Base-by-base conservation (phyloP, 2,329 filamentous ascomycete genomes). In the Xylaria sp. region DNA sequence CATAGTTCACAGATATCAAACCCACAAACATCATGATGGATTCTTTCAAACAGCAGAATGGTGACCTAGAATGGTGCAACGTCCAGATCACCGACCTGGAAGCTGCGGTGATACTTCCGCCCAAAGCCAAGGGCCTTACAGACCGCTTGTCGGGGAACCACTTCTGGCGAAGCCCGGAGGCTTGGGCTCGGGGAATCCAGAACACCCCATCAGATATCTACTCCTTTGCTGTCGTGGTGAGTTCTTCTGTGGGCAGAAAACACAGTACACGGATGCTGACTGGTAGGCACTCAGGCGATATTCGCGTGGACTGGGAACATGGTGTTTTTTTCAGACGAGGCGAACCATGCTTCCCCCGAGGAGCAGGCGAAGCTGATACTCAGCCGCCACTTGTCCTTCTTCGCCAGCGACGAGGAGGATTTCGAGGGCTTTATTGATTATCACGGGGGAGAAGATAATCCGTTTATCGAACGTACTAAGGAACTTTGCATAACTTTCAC, bases 151-250 rank as follows among this genome's bases (percentile, higher is more conserved):
- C 59, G 39, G 65, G 65, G 51, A 67, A 67, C 39, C 65, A 68
- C 54, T 63, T 63, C 65, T 68, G 65, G 65, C 32, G 65, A 63
- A 68, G 59, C 59, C 59, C 65, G 25, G 65, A 68, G 65, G 58
- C 65, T 54, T 68, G 65, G 59, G 65, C 65, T 48, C 65, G 59
- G 59, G 59, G 65, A 55, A 58, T 63, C 37, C 59, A 68, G 59
- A 68, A 63, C 59, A 68, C 65, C 54, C 60, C 65, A 68, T 68
- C 65, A 54, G 65, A 68, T 54, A 64, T 68, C 54, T 68, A 68
- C 60, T 63, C 65, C 52, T 68, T 68, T 64, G 65, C 59, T 54
- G 10, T 64, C 55, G 54, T 55, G 60, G 65, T 63, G 54, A 68
- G 65, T 68, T 68, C 34, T 59, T 60, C 60, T 37, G 18, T 63